Percentiles rank a stretch among this genome's conserved stretches.
These are phyloP conservation scores for Didymellaceae sp. DNA, from an alignment of 2,329 filamentous ascomycete species.

Conservation along the genomic window DNA sequence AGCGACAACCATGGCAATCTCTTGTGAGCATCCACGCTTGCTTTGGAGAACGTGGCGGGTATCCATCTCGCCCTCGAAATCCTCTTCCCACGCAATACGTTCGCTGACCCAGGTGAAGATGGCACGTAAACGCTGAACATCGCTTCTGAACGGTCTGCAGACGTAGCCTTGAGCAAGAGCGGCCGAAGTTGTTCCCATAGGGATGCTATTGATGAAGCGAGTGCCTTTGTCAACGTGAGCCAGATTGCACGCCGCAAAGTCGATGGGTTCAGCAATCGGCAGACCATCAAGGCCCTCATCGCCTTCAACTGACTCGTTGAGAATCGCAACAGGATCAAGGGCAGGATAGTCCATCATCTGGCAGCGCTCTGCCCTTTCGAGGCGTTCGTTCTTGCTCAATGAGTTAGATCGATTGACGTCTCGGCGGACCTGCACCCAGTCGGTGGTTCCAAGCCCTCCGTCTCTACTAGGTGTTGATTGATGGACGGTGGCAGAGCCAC, in stretches of 20 bases:
- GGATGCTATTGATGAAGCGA: conserved; percentile 83
- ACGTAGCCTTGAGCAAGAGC: conserved; percentile 89
- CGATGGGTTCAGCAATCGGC: conserved; percentile 79
- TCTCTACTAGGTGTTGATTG: conserved; percentile 64
- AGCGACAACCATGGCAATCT: conserved; percentile 84
- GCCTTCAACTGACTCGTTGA: conserved; percentile 84
- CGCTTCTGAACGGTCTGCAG: conserved; percentile 91
- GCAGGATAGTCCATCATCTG: conserved; percentile 93
- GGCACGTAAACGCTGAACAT: conserved; percentile 88
- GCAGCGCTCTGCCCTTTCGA: conserved; percentile 85
- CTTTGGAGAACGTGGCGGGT: conserved; percentile 82
- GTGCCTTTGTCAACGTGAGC: conserved; percentile 94
- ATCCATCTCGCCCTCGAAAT: conserved; percentile 85
- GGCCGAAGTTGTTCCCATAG: conserved; percentile 79
- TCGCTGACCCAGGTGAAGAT: conserved; percentile 99
- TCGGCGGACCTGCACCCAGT: conserved; percentile 97
- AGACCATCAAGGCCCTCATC: conserved; percentile 87
- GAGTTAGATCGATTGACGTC: conserved; percentile 97
- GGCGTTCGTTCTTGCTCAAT: conserved; percentile 83
- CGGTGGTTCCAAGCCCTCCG: conserved; percentile 72
- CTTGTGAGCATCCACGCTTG: conserved; percentile 83
- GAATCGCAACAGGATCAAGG: conserved; percentile 85
- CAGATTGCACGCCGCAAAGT: conserved; percentile 81
- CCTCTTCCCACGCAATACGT: conserved; percentile 93
- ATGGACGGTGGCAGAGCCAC: conserved; percentile 47